Base-by-base conservation (phyloP, 2,329 filamentous ascomycete species). In the Calonectria hawksworthii region DNA sequence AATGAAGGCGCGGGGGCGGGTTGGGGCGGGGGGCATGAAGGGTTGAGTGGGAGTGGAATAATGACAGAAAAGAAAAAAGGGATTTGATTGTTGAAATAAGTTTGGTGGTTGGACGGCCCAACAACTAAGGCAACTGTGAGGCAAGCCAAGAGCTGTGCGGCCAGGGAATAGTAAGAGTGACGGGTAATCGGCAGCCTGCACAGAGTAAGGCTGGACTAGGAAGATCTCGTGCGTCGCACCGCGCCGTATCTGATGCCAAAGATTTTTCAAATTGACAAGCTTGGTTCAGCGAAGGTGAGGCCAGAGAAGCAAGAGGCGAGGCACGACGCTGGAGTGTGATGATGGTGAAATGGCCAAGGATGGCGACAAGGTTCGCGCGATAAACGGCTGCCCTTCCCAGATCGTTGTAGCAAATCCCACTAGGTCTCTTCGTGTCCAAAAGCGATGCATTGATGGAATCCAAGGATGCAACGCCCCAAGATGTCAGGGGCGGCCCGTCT, bases 31-130 rank as follows among this genome's bases (percentile, higher is more conserved):
- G 51, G 41, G 38, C 32, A 63, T 36, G 32, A 59, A 67, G 41
- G 30, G 67, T 59, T 59, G 68, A 68, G 68, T 41, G 68, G 52
- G 44, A 68, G 64, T 56, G 72, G 38, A 63, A 63, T 38, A n/a
- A 50, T 52, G 72, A 44, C 36, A 38, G 47, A 69, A 59, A 65
- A 63, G 34, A 30, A 68, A 59, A 65, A 52, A 34, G 70, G 66
- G 72, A 59, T 61, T 74, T 65, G 74, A 63, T 79, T 74, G 79
- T 78, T 81, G 78, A 75, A 80, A 79, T 81, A 79, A 77, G 78
- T 74, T 80, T 74, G 75, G 70, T 68, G 36, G 72, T 73, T 70
- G 66, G 74, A 70, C 65, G 68, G 36, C 66, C 68, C 71, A 68
- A 70, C 50, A 54, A 70, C 70, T 41, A 51, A 68, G 73, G 66